Evolutionary conservation across 2,329 filamentous ascomycete genomes (phyloP), one percentile per base, ranked within the genome.

Genomic region (Akanthomyces dipterigenus): DNA sequence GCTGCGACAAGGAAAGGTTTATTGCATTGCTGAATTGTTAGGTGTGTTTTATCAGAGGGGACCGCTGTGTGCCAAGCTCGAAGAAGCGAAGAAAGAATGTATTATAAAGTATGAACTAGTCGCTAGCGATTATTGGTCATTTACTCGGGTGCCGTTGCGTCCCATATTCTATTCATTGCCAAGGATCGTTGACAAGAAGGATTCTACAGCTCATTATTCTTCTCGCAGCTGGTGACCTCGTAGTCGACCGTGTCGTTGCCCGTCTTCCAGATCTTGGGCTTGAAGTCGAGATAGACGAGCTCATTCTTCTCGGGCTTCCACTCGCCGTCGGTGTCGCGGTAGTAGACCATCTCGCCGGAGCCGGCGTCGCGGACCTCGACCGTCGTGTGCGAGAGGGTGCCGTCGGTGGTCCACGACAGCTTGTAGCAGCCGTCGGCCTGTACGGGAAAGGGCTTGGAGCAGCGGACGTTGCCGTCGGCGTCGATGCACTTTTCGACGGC

Each of bases 191-290:
- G n/a, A n/a, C n/a, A n/a, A n/a, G n/a, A n/a, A n/a, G n/a, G 31
- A 7, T 22, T 22, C 24, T 61, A 61, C 50, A 61, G 42, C 43
- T 62, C 60, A 31, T 51, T 55, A n/a, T 31, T 49, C 16, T 58
- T 49, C 16, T 58, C 48, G 18, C 61, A 63, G 22, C 26, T 34
- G 5, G 40, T 55, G 3, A 79, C 75, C 62, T 71, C 69, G 61
- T 78, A 79, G 51, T 75, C 71, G 8, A 80, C 77, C 1, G 77
- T 78, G 63, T 76, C 69, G 49, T 79, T 79, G 3, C 76, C 77
- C 3, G 73, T 75, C 46, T 71, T 72, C 60, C 72, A 73, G 3
- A 80, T 64, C 71, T 78, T 80, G 18, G 77, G 77, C 64, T 76
- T 78, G 64, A 79, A 79, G 63, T 79, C 77, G 43, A 79, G 62